phyloP scores from a whole-genome alignment of 2,329 filamentous ascomycete species.

The Neonectria ditissima region DNA sequence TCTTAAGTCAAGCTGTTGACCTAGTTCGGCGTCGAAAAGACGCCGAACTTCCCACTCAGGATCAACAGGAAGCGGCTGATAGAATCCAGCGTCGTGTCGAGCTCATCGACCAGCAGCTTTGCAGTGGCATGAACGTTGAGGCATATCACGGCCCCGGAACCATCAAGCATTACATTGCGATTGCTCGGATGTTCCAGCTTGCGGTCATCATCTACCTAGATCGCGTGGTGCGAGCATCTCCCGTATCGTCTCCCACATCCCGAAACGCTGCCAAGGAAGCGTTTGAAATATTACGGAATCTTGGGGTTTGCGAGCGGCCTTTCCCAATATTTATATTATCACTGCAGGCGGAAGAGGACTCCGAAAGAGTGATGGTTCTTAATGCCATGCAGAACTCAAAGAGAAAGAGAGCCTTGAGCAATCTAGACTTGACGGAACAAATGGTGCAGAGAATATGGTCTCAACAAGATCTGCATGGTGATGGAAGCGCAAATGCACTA shows the following conservation, averaged over 20 bases:
- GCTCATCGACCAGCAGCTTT: slow-evolving; percentile 9
- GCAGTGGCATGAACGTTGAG: slow-evolving; percentile 8
- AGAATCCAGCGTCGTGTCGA: slow-evolving; percentile 10
- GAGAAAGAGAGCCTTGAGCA: neutral
- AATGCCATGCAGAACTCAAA: neutral
- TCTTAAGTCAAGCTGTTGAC: slow-evolving; percentile 10
- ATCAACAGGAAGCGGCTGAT: neutral
- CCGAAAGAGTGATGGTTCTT: slow-evolving; percentile 10
- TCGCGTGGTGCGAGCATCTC: slow-evolving; percentile 13
- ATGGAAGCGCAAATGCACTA: slow-evolving; percentile 2
- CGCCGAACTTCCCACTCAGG: neutral
- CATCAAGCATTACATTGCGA: slow-evolving; percentile 2
- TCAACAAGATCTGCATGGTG: slow-evolving; percentile 7
- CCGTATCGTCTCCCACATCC: neutral
- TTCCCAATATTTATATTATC: slow-evolving; percentile 20
- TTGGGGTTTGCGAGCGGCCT: slow-evolving; percentile 17
- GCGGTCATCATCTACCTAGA: slow-evolving; percentile 17
- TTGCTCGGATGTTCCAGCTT: slow-evolving; percentile 15
- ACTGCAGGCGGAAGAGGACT: slow-evolving; percentile 9
- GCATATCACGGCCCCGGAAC: slow-evolving; percentile 1
- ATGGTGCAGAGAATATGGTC: slow-evolving; percentile 16
- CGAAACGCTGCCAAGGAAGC: slow-evolving; percentile 11
- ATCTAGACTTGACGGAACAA: slow-evolving; percentile 8
- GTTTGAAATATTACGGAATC: neutral
- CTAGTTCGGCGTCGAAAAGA: neutral